Evolutionary conservation across 331 rosid species (phyloP).

Genomic region (Acacia concinna): DNA sequence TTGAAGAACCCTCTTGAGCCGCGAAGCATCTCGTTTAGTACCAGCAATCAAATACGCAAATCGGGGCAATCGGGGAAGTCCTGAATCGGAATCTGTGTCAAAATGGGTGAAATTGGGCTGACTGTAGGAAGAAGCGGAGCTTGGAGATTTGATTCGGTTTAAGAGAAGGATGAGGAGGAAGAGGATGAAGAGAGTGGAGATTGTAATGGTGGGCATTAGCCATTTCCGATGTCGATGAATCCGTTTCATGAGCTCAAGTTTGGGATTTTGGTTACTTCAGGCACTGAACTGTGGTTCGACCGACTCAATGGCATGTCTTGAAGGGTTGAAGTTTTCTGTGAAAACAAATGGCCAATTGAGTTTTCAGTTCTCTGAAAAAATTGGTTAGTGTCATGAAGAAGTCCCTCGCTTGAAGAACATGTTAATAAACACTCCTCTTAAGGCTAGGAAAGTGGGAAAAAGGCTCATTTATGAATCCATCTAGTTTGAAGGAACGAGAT

Average conservation of each 20-base stretch:
- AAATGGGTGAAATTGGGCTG: background rate
- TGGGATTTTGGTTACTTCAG: background rate
- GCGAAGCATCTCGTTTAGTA: background rate
- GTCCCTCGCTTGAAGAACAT: background rate
- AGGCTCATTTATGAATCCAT: too few species aligned
- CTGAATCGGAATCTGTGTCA: background rate
- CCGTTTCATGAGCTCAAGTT: background rate
- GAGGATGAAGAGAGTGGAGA: background rate
- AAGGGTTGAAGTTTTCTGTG: background rate
- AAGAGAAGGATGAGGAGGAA: background rate
- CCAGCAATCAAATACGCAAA: background rate
- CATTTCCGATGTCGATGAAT: slow-evolving; percentile 9
- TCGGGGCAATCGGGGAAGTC: slow-evolving; percentile 20
- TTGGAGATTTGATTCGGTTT: background rate
- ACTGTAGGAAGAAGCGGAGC: background rate
- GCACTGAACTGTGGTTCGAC: background rate
- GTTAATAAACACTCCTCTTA: too few species aligned
- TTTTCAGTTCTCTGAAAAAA: background rate
- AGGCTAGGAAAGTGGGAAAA: too few species aligned
- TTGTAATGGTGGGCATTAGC: background rate
- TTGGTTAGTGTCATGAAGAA: too few species aligned
- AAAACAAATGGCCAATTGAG: background rate
- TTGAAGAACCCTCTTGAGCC: slow-evolving; percentile 9
- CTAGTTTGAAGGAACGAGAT: too few species aligned
- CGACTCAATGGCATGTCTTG: background rate